A percentile compares a stretch with the other conserved stretches of the same genome.
Evolutionary conservation across 2,329 filamentous ascomycete species (phyloP).

Genomic region (Aspergillus terreus): DNA sequence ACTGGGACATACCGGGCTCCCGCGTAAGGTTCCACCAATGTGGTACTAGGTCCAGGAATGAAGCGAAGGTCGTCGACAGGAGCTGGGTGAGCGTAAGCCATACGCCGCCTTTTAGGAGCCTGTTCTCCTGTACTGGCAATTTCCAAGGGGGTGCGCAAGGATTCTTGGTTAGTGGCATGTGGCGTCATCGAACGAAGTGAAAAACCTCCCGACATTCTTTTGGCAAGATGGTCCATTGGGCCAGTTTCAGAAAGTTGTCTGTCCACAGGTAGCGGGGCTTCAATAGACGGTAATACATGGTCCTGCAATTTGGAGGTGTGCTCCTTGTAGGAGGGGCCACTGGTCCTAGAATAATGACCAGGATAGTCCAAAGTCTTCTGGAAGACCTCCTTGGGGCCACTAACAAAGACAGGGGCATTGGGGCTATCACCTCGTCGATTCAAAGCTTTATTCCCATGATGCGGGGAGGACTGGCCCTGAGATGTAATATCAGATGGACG

Average conservation of each 20-base stretch:
- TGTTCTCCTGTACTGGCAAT: constrained; percentile 22
- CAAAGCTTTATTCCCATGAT: constrained; percentile 15
- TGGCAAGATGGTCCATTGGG: constrained; percentile 25
- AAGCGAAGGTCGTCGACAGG: constrained; percentile 11
- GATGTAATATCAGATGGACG: constrained; percentile 19
- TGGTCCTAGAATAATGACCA: constrained; percentile 11
- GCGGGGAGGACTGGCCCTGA: constrained; percentile 18
- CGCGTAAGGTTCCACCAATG: constrained; percentile 9
- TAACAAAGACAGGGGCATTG: constrained; percentile 31
- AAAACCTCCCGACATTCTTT: constrained; percentile 24
- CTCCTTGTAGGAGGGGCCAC: constrained; percentile 14
- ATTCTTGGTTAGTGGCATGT: constrained; percentile 19
- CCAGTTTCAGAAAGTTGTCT: constrained; percentile 20
- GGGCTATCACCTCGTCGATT: constrained; percentile 15
- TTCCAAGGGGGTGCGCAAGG: constrained; percentile 16
- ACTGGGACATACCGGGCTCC: constrained; percentile 17
- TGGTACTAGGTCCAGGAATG: constrained; percentile 10
- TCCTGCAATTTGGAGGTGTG: constrained; percentile 23
- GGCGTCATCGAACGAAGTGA: constrained; percentile 29
- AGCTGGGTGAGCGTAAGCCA: constrained; percentile 23
- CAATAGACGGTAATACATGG: constrained; percentile 35
- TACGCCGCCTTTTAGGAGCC: constrained; percentile 31
- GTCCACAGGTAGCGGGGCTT: constrained; percentile 22
- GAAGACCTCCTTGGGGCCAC: constrained; percentile 23
- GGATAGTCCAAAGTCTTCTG: constrained; percentile 15